Evolutionary conservation across 306 rosid genomes (phyloP).

Genomic region (Inga leiocalycina): DNA sequence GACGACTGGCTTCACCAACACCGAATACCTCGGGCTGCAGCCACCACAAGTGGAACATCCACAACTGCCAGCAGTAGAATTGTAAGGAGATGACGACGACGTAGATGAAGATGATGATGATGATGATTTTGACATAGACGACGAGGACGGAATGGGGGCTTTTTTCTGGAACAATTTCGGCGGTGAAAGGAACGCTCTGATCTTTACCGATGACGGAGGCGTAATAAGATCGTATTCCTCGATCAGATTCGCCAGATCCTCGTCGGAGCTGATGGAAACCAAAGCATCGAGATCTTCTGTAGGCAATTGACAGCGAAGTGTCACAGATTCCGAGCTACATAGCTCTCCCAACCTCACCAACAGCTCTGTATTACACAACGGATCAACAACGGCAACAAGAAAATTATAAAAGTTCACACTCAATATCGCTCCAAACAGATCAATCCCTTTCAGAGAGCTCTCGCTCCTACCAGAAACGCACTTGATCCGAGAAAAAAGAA

Average conservation of each 20-base stretch:
- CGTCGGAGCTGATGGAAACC: slow-evolving; percentile 83
- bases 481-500: background rate
- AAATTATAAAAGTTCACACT: slow-evolving; percentile 32
- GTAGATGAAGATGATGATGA: slow-evolving; percentile 36
- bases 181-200: slow-evolving; percentile 79
- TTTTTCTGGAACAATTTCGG: slow-evolving; percentile 51
- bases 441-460: background rate
- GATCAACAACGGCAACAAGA: slow-evolving; percentile 4
- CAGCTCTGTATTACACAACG: slow-evolving; percentile 59
- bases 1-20: slow-evolving; percentile 13
- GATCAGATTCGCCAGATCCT: slow-evolving; percentile 80
- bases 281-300: slow-evolving; percentile 90
- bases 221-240: slow-evolving; percentile 80
- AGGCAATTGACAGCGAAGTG: slow-evolving; percentile 87
- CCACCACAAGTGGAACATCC: slow-evolving; percentile 24
- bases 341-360: slow-evolving; percentile 66
- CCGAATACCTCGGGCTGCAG: slow-evolving; percentile 39
- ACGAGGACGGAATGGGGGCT: slow-evolving; percentile 35
- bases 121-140: slow-evolving; percentile 56
- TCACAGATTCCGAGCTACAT: slow-evolving; percentile 62
- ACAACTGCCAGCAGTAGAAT: slow-evolving; percentile 30
- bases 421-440: slow-evolving; percentile 4
- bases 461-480: background rate
- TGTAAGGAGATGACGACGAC: slow-evolving; percentile 36
- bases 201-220: slow-evolving; percentile 56